Evolutionary conservation across 139 green algal species (phyloP).

Genomic region (Yamagishiella unicocca): DNA sequence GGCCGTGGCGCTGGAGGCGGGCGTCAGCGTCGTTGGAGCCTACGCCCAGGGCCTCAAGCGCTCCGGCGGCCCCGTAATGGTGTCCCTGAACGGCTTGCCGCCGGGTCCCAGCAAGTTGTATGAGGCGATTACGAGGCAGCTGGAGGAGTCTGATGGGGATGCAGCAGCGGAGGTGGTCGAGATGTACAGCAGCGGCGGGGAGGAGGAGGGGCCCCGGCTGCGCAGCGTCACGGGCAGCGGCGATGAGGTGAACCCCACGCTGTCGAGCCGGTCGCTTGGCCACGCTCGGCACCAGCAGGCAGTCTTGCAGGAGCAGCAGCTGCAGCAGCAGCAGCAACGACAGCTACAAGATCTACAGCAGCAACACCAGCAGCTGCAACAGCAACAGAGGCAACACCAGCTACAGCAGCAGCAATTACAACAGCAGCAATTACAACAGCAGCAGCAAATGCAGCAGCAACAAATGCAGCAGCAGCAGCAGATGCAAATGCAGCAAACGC

Average conservation of each 20-base stretch:
- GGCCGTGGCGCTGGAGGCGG: background rate
- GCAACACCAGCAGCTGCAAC: background rate
- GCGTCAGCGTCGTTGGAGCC: too few relatives aligned
- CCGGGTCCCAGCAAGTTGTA: slow-evolving; percentile 2
- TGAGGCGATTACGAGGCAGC: slow-evolving; percentile 15
- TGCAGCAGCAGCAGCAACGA: background rate
- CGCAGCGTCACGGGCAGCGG: background rate
- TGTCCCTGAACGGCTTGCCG: slow-evolving; percentile 11
- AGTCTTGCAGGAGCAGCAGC: too few relatives aligned
- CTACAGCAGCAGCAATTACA: background rate
- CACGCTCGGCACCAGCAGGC: background rate
- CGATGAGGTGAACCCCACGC: background rate
- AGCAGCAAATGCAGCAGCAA: background rate
- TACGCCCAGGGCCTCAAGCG: background rate
- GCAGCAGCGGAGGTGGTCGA: background rate
- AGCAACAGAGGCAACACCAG: background rate
- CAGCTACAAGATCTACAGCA: background rate
- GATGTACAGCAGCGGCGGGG: background rate
- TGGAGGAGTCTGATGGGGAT: background rate
- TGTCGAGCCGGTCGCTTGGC: too few relatives aligned
- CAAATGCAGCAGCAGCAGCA: background rate
- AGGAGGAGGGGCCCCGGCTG: background rate
- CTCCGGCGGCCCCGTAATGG: background rate
- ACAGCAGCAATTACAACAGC: background rate
- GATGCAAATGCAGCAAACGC: background rate